phyloP scores from a whole-genome alignment of 352 stramenopile genomes.

The Phytophthora citricola region DNA sequence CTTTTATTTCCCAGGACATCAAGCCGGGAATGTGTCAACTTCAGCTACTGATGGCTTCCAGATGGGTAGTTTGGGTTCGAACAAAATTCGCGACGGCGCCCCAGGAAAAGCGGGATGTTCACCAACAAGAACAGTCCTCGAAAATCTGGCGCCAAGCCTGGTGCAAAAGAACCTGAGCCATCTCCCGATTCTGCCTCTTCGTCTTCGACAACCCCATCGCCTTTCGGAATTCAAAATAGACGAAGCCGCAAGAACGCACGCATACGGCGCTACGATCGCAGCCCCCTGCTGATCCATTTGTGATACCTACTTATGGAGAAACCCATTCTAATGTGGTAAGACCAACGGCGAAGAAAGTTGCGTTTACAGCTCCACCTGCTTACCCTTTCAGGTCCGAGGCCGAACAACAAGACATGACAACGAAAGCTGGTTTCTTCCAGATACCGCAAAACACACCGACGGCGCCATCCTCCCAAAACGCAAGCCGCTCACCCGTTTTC shows the following conservation, averaged over 20 bases:
- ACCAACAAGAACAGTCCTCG: slow-evolving; percentile 35
- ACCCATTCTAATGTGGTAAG: slow-evolving; percentile 5
- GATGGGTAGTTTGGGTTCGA: slow-evolving; percentile 29
- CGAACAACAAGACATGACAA: slow-evolving; percentile 1
- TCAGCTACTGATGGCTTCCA: slow-evolving; percentile 26
- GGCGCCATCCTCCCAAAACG: background rate
- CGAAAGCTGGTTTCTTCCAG: background rate
- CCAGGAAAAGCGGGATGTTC: slow-evolving; percentile 42
- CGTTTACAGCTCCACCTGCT: background rate
- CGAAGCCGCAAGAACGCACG: slow-evolving; percentile 41
- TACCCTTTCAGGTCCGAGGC: background rate
- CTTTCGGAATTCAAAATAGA: slow-evolving; percentile 37
- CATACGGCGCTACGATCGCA: slow-evolving; percentile 31
- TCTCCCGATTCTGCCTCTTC: slow-evolving; percentile 12
- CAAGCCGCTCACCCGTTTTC: background rate
- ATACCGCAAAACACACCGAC: background rate
- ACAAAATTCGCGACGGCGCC: slow-evolving; percentile 27
- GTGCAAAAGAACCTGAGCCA: slow-evolving; percentile 23
- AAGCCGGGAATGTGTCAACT: slow-evolving; percentile 9
- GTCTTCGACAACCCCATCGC: slow-evolving; percentile 28
- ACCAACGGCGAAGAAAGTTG: slow-evolving; percentile 17
- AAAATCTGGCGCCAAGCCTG: slow-evolving; percentile 18
- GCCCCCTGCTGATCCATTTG: slow-evolving; percentile 55
- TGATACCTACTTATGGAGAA: slow-evolving; percentile 41
- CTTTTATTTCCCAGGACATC: slow-evolving; percentile 7